phyloP scores from a whole-genome alignment of 108 stramenopile species.

The Pseudonitzschia multiseries region DNA sequence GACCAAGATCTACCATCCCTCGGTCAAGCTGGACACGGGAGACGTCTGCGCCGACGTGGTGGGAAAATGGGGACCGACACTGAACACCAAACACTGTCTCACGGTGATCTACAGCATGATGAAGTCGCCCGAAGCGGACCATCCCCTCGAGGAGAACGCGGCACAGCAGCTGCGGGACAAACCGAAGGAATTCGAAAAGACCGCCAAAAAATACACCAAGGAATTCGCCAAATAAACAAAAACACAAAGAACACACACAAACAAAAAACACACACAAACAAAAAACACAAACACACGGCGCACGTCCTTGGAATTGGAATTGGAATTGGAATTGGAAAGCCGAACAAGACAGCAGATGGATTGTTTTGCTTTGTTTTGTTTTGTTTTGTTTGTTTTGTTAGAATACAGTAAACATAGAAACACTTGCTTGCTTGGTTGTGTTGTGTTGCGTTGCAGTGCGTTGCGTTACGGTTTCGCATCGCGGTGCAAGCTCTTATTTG shows the following conservation, averaged over 20 bases:
- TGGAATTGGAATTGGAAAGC: too few species aligned
- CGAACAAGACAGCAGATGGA: too few species aligned
- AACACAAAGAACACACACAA: background rate
- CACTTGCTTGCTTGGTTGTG: too few species aligned
- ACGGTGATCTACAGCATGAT: constrained; percentile 45
- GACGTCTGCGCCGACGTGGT: constrained; percentile 81
- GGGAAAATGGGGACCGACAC: constrained; percentile 72
- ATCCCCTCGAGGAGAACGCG: constrained; percentile 60
- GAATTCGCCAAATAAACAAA: constrained; percentile 49
- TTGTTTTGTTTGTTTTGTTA: too few species aligned
- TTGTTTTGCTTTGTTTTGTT: too few species aligned
- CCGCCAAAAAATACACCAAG: constrained; percentile 62
- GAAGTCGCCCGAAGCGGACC: constrained; percentile 50
- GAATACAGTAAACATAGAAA: too few species aligned
- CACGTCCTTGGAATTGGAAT: too few species aligned
- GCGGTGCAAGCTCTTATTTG: too few species aligned
- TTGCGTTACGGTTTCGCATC: too few species aligned
- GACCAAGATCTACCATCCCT: constrained; percentile 88
- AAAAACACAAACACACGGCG: too few species aligned
- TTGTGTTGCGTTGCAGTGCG: too few species aligned
- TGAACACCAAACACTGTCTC: constrained; percentile 53
- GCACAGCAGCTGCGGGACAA: constrained; percentile 51
- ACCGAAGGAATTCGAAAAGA: constrained; percentile 69
- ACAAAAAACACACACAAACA: too few species aligned
- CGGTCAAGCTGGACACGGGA: constrained; percentile 73